Base-by-base conservation (phyloP, 192 early-diverging fungal species). In the Phlyctochytrium arcticum region DNA sequence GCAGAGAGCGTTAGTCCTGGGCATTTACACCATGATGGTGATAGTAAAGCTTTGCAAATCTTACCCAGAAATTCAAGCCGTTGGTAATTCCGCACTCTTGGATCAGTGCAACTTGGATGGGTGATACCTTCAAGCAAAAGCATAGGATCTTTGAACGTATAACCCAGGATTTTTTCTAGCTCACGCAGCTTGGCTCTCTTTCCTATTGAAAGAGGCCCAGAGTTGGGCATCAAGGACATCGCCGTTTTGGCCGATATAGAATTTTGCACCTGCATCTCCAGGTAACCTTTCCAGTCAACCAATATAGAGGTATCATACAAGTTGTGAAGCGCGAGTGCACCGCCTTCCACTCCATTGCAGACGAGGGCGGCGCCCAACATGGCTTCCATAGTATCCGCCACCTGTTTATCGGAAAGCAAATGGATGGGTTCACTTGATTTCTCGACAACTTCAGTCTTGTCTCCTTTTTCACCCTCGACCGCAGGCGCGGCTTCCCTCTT, bases 51-150 rank as follows among this genome's bases (percentile, higher is more conserved):
- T 84, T 21, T n/a, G 1, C 7, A 92, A 68, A 0, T 86, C 89
- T 89, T 86, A 37, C 94, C 95, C 37, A 95, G 63, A 61, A 88
- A 95, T 75, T 98, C 95, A 8, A 98, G 79, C 7, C 95, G 85
- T 73, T 98, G 89, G 68, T 95, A 98, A 26, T 39, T 54, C n/a
- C 36, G 39, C 6, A 33, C 65, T 26, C 42, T 44, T 8, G 61
- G 54, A 19, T 55, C 68, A 55, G 63, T 57, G 35, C 82, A 78
- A 70, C 88, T 90, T 24, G 90, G 87, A 61, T 97, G 94, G 0
- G 94, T 95, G 51, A 97, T 69, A 0, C 93, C 94, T 59, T 97
- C 90, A 4, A 76, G 69, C 36, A 91, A 69, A 27, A 93, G 59
- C 3, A 71, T 37, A 3, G 77, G 83, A 42, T 90, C 77, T 37